Percentiles rank a stretch among this genome's conserved stretches.
These are phyloP conservation scores for Syncephalastrum racemosum DNA, from an alignment of 371 early-diverging fungal genomes.

Conservation along the genomic window DNA sequence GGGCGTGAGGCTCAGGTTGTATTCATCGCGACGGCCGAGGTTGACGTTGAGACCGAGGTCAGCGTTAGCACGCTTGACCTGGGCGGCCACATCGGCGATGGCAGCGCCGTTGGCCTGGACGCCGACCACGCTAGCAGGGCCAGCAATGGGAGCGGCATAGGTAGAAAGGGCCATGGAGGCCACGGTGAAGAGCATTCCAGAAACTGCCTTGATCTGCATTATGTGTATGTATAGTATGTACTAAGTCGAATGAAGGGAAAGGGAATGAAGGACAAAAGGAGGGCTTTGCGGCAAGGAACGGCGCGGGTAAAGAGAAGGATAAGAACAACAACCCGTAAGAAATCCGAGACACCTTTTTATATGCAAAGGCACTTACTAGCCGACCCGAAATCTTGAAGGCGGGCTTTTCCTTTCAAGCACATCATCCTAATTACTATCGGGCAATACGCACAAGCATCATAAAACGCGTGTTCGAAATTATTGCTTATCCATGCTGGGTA, in stretches of 20 bases:
- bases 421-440: too few relatives aligned
- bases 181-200: conserved; percentile 5
- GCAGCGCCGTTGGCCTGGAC: too few relatives aligned
- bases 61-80: conserved; percentile 4
- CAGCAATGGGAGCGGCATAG: conserved; percentile 3
- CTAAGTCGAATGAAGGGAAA: background rate
- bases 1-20: too few relatives aligned
- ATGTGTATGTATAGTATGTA: background rate
- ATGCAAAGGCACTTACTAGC: too few relatives aligned
- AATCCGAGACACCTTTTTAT: too few relatives aligned
- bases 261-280: conserved; percentile 2
- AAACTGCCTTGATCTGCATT: conserved; percentile 9
- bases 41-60: conserved; percentile 3
- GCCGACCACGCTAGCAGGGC: too few relatives aligned
- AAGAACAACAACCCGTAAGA: background rate
- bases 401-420: too few relatives aligned
- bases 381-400: too few relatives aligned
- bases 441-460: too few relatives aligned
- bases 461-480: too few relatives aligned
- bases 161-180: conserved; percentile 2
- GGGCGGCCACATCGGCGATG: background rate
- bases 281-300: conserved; percentile 4
- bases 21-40: too few relatives aligned
- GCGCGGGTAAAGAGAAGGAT: background rate
- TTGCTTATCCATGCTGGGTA: too few relatives aligned